Base-by-base conservation (phyloP, 2,329 filamentous ascomycete species). In the Erysiphe neolycopersici region DNA sequence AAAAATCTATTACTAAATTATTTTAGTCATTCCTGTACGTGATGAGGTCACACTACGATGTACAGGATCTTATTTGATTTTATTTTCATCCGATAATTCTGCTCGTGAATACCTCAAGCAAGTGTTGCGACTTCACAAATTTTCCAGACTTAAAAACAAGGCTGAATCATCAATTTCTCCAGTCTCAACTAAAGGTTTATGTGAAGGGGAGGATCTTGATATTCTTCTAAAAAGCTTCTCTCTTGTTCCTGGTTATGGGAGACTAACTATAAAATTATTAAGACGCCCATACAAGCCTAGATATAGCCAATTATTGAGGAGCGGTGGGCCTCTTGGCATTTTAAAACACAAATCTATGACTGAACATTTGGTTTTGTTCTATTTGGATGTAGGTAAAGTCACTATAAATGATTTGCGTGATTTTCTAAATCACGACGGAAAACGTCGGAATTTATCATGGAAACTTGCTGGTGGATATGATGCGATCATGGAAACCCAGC, bases 61-160 rank as follows among this genome's bases (percentile, higher is more conserved):
- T 4, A 58, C 69, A 1, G 73, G 71, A 46, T 66, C 66, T 51
- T 85, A 84, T 60, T 75, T 70, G 58, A 61, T 87, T 44, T 63
- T 80, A 44, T 87, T 85, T 62, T 63, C 68, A 47, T 67, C 63
- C 18, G 54, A 61, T 16, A 60, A 63, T n/a, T 68, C 73, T 12
- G 78, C 79, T 0, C 56, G 61, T 8, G 63, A 68, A 36, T 85
- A 80, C 57, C 65, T 69, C 43, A 61, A 64, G 19, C 68, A 73
- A 47, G 64, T 67, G 0, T 53, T 58, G 9, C 60, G 66, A 5
- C 59, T 78, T 14, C 67, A 71, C 55, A 54, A 55, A 13, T 55
- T 73, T 4, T 60, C 61, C 32, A 58, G 58, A 37, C 48, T 49
- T 9, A 56, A 68, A 48, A 60, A 61, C 18, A 61, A 63, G 1